Percentiles rank a stretch among this genome's conserved stretches.
Conservation (phyloP, 2,329 filamentous ascomycete species). For the Trichoderma semiorbis region DNA sequence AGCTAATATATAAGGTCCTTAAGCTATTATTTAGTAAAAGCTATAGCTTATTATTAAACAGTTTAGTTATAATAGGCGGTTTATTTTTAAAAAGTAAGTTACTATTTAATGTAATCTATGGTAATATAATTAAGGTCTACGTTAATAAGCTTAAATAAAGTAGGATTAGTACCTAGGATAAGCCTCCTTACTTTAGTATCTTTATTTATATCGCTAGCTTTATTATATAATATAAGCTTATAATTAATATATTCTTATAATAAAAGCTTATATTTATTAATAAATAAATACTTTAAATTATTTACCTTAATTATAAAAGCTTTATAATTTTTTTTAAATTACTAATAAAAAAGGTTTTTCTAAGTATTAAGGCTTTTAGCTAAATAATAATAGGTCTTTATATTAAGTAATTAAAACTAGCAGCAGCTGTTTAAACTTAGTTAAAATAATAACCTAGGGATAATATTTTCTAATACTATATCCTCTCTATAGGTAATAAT, state of each 20-base stretch:
- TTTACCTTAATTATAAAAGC: neutral
- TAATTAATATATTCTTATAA: neutral
- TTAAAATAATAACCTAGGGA: neutral
- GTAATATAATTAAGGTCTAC: neutral
- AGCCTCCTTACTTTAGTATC: neutral
- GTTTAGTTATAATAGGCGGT: neutral
- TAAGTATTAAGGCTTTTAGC: neutral
- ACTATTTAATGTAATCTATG: neutral
- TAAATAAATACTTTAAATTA: neutral
- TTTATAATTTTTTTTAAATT: neutral
- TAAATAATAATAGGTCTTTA: neutral
- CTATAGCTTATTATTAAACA: neutral
- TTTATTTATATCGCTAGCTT: neutral
- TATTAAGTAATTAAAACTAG: neutral
- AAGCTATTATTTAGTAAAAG: neutral
- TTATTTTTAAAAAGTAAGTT: too few relatives aligned
- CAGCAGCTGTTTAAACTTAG: neutral
- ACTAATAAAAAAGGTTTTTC: neutral
- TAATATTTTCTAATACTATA: neutral
- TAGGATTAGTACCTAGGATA: neutral
- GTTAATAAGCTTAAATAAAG: neutral
- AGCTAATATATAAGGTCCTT: neutral
- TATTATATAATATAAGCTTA: neutral
- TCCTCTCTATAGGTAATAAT: neutral
- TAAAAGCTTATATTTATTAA: neutral